Base-by-base conservation (phyloP, 306 rosid genomes). In the Quercus berberidifolia region DNA sequence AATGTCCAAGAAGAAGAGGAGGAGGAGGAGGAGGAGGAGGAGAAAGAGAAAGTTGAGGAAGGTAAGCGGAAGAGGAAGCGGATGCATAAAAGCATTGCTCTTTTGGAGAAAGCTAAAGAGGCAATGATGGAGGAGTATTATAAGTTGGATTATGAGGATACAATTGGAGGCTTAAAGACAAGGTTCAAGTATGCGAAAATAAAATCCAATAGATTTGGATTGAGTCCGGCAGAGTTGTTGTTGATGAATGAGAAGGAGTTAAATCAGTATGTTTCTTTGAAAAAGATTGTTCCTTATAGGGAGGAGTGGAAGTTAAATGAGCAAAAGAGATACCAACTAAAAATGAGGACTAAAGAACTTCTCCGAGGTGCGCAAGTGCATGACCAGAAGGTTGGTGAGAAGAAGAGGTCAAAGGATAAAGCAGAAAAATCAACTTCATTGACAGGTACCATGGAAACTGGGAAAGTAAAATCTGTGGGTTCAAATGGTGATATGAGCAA, bases 41-140 rank as follows among this genome's bases (percentile, higher is more conserved):
- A 49, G 54, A 3, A 49, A 3, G 54, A 49, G 54, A 49, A 49
- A 12, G 14, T 73, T 0, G 86, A 83, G 73, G 91, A 86, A 78
- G 91, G 93, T 75, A 80, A 87, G 74, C 81, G 89, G 79, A 88
- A 89, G 85, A 90, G 92, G 87, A 93, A 89, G 83, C 88, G 85
- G 49, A 95, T 8, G 46, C 46, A 93, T 73, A 83, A 64, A 54
- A 46, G 84, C 15, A 49, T 49, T 20, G 97, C 97, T 74, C 84
- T 93, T 68, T 84, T 93, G 89, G 91, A 88, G 87, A 95, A 86
- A 88, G 98, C 97, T 65, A 91, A 91, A 75, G 85, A 87, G 74
- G 90, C 90, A 41, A 87, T 91, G 97, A 84, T 95, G 97, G 98
- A 95, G 54, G 99, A 95, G 79, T 95, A 93, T 79, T 91, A 91